Evolutionary conservation across 2,329 filamentous ascomycete species (phyloP).

Genomic region (Calonectria henricotiae): DNA sequence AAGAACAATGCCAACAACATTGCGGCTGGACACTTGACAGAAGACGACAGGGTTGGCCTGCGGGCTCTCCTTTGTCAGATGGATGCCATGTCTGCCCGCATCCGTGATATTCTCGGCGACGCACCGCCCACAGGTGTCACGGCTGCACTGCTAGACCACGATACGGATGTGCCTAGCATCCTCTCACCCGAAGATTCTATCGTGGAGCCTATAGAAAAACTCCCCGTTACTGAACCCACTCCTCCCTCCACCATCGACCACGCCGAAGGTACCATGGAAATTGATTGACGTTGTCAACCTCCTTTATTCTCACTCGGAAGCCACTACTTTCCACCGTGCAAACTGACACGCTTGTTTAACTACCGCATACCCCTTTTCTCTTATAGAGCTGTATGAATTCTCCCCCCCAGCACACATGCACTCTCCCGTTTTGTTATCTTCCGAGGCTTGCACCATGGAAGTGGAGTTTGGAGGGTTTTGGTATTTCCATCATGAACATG

Average conservation of each 20-base stretch:
- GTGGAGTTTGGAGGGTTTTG: conserved; percentile 47
- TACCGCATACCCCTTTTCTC: conserved; percentile 40
- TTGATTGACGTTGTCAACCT: conserved; percentile 54
- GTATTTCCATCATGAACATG: conserved; percentile 49
- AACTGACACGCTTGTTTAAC: conserved; percentile 45
- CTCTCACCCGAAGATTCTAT: conserved; percentile 53
- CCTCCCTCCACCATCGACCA: conserved; percentile 61
- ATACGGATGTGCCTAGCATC: conserved; percentile 48
- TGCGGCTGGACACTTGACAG: conserved; percentile 59
- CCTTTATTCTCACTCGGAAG: conserved; percentile 27
- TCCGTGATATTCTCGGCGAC: conserved; percentile 61
- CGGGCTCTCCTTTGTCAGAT: conserved; percentile 67
- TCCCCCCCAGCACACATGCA: conserved; percentile 22
- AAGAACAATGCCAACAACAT: conserved; percentile 64
- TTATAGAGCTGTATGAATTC: conserved; percentile 45
- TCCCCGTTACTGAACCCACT: conserved; percentile 59
- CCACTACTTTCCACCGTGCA: conserved; percentile 32
- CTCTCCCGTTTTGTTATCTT: conserved; percentile 29
- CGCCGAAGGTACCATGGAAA: conserved; percentile 60
- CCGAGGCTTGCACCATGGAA: conserved; percentile 44
- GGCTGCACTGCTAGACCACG: conserved; percentile 45
- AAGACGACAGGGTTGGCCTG: conserved; percentile 64
- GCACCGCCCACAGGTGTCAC: conserved; percentile 46
- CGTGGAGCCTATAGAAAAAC: conserved; percentile 54
- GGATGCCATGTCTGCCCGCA: conserved; percentile 63